phyloP scores from a whole-genome alignment of 2,329 filamentous ascomycete genomes.

The Talaromyces sp. region DNA sequence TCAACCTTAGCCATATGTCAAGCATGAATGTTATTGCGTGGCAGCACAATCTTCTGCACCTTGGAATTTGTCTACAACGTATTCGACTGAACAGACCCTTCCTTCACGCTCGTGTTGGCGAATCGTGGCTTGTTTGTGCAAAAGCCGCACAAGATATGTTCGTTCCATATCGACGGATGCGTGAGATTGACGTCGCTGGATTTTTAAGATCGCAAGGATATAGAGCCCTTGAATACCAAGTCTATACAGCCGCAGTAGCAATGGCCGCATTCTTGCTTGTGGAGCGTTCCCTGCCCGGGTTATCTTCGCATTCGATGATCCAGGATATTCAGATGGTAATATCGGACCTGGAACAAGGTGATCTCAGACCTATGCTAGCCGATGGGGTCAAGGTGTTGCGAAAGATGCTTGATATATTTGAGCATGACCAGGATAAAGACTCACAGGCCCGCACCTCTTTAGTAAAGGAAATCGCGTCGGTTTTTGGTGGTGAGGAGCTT shows the following conservation, averaged over 20 bases:
- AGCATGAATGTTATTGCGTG: conserved; percentile 24
- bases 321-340: conserved; percentile 28
- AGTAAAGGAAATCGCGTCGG: conserved; percentile 24
- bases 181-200: conserved; percentile 21
- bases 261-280: conserved; percentile 28
- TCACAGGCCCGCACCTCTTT: conserved; percentile 23
- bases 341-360: conserved; percentile 23
- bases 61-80: conserved; percentile 27
- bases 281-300: conserved; percentile 25
- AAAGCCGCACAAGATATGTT: conserved; percentile 27
- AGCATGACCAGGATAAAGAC: conserved; percentile 21
- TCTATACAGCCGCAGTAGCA: conserved; percentile 28
- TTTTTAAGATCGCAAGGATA: conserved; percentile 26
- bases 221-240: conserved; percentile 27
- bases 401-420: conserved; percentile 28
- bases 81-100: conserved; percentile 28
- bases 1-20: conserved; percentile 17
- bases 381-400: conserved; percentile 26
- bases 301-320: conserved; percentile 22
- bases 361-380: conserved; percentile 21
- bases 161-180: conserved; percentile 24
- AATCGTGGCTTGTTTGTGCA: conserved; percentile 24
- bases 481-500: conserved; percentile 28
- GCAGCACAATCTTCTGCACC: conserved; percentile 28
- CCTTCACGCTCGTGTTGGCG: conserved; percentile 23